These are phyloP conservation scores for Colletotrichum gigasporum DNA, from an alignment of 2,329 filamentous ascomycete genomes.

Conservation along the genomic window DNA sequence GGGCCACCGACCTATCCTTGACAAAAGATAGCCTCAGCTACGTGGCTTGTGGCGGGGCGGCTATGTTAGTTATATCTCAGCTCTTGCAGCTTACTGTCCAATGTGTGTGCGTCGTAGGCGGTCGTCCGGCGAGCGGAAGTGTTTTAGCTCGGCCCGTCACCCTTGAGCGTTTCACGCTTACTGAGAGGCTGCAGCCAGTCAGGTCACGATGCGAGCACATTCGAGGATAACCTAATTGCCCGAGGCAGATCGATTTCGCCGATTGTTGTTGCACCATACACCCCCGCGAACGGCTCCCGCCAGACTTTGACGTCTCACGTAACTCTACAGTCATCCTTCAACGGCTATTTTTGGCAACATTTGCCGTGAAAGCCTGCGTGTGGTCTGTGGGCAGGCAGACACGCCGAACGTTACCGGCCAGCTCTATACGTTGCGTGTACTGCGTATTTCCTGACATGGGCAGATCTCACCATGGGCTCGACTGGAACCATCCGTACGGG, in stretches of 20 bases:
- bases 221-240: neutral
- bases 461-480: neutral
- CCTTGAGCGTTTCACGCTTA: conserved; percentile 16
- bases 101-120: no score
- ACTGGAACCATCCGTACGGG: neutral
- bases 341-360: conserved; percentile 4
- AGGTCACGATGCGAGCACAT: neutral
- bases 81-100: no score
- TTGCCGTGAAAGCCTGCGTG: neutral
- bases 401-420: no score
- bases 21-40: neutral
- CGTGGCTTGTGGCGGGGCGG: no score
- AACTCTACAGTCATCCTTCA: no score
- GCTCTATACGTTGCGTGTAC: no score
- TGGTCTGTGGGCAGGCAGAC: no score
- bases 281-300: no score
- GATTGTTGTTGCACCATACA: no score
- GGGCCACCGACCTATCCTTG: no score
- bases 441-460: neutral
- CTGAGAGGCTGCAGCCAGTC: neutral
- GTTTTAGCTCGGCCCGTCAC: neutral
- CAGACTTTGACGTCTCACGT: no score
- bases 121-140: neutral
- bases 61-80: no score
- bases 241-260: neutral